Percentiles rank a stretch among this genome's conserved stretches.
Evolutionary conservation across 352 stramenopile genomes (phyloP).

Genomic region (Globisporangium paroecandrum): DNA sequence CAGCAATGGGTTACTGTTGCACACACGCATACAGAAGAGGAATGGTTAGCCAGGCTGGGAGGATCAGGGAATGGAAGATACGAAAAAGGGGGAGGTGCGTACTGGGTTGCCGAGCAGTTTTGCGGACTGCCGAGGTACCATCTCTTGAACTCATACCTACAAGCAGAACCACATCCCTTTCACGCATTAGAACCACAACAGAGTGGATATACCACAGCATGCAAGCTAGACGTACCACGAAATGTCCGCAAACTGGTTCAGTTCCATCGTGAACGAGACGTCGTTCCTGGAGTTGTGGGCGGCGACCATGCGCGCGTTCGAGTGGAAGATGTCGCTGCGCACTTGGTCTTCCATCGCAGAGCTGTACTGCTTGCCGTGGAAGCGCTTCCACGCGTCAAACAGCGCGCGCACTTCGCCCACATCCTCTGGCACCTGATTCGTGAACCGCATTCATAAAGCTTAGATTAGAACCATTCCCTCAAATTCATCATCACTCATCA

Average conservation of each 20-base stretch:
- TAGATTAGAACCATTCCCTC: neutral
- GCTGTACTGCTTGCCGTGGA: conserved; percentile 46
- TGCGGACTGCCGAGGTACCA: conserved; percentile 66
- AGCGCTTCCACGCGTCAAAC: conserved; percentile 49
- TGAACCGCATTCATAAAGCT: neutral
- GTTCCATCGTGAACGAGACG: conserved; percentile 60
- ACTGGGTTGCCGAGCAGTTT: conserved; percentile 67
- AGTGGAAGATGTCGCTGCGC: conserved; percentile 51
- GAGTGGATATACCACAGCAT: neutral
- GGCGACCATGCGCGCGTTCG: conserved; percentile 59
- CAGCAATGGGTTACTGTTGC: conserved; percentile 13
- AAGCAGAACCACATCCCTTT: neutral
- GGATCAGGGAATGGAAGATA: neutral
- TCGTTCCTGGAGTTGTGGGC: conserved; percentile 48
- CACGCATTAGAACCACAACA: neutral
- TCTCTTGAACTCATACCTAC: conserved; percentile 68
- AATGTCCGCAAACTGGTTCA: conserved; percentile 73
- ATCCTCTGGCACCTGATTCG: conserved; percentile 22
- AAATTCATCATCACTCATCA: too few species aligned
- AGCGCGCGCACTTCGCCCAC: conserved; percentile 29
- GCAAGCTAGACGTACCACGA: conserved; percentile 42
- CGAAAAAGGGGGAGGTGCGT: neutral
- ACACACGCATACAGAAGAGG: neutral
- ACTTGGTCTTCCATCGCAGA: conserved; percentile 48
- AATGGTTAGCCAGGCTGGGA: neutral